phyloP scores from a whole-genome alignment of 2,329 filamentous ascomycete species.

The Fusarium armeniacum region DNA sequence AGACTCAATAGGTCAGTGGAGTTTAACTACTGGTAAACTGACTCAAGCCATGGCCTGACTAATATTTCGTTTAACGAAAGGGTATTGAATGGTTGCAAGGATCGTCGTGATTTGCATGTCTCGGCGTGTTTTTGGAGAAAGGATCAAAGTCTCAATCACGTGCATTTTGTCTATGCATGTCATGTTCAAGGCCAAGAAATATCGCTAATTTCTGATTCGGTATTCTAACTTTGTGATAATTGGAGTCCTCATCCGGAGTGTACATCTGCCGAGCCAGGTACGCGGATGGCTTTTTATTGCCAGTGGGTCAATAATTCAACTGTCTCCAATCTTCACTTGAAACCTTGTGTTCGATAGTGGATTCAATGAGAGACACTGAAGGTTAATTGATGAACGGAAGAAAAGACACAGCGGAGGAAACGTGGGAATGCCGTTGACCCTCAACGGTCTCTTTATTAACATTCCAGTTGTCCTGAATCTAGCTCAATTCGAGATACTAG shows the following conservation, averaged over 20 bases:
- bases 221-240: not conserved
- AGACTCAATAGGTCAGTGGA: not conserved
- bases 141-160: not conserved
- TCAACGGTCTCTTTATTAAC: not conserved
- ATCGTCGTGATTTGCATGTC: not conserved
- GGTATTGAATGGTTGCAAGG: not conserved
- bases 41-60: not conserved
- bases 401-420: not conserved
- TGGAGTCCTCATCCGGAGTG: not conserved
- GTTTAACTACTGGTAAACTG: slow-evolving; percentile 1
- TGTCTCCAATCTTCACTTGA: not conserved
- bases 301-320: not conserved
- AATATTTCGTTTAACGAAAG: not conserved
- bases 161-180: not conserved
- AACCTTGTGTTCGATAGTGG: not conserved
- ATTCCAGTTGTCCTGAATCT: not conserved
- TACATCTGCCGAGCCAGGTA: not conserved
- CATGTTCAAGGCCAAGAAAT: not conserved
- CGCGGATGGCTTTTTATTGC: not conserved
- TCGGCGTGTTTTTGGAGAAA: not conserved
- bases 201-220: not conserved
- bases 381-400: not conserved
- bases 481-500: not conserved
- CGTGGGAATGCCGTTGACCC: slow-evolving; percentile 12
- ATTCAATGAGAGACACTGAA: not conserved